Evolutionary conservation across 371 early-diverging fungal species (phyloP).

Genomic region (Capniomyces stellatus): DNA sequence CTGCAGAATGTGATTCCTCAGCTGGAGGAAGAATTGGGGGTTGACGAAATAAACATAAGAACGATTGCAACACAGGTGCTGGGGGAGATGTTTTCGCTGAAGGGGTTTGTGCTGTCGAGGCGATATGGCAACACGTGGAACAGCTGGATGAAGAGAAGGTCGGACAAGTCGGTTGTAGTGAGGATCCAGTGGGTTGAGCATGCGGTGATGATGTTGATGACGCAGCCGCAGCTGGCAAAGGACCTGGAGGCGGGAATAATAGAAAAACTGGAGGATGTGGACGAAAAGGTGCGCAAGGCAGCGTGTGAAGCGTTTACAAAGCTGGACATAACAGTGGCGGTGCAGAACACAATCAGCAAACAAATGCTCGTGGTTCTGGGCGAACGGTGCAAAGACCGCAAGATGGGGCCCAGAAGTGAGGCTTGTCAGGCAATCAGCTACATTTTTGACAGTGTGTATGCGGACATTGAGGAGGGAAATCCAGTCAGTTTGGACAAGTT

Average conservation of each 20-base stretch:
- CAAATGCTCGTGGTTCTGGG: slow-evolving; percentile 42
- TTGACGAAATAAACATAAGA: slow-evolving; percentile 57
- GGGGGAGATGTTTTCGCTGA: slow-evolving; percentile 70
- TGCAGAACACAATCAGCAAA: slow-evolving; percentile 31
- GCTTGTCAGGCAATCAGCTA: slow-evolving; percentile 51
- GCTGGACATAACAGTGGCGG: slow-evolving; percentile 34
- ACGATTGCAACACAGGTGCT: slow-evolving; percentile 54
- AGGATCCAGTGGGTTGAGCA: slow-evolving; percentile 62
- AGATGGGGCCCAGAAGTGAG: slow-evolving; percentile 47
- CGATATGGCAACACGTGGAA: slow-evolving; percentile 72
- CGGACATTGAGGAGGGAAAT: slow-evolving; percentile 33
- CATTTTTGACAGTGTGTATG: slow-evolving; percentile 48
- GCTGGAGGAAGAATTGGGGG: slow-evolving; percentile 77
- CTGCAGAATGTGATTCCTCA: slow-evolving; percentile 83
- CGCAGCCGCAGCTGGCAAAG: slow-evolving; percentile 41
- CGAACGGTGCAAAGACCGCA: slow-evolving; percentile 74
- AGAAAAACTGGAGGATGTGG: slow-evolving; percentile 67
- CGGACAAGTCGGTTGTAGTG: slow-evolving; percentile 45
- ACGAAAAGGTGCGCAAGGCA: slow-evolving; percentile 76
- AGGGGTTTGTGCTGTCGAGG: slow-evolving; percentile 40
- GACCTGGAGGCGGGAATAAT: slow-evolving; percentile 47
- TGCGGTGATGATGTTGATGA: slow-evolving; percentile 35
- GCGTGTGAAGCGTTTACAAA: slow-evolving; percentile 47
- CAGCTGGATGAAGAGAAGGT: slow-evolving; percentile 63
- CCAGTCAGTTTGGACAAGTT: slow-evolving; percentile 28